These are phyloP conservation scores for Strobilomyces dryophilus DNA, from an alignment of 768 basidiomycete genomes.

Conservation along the genomic window DNA sequence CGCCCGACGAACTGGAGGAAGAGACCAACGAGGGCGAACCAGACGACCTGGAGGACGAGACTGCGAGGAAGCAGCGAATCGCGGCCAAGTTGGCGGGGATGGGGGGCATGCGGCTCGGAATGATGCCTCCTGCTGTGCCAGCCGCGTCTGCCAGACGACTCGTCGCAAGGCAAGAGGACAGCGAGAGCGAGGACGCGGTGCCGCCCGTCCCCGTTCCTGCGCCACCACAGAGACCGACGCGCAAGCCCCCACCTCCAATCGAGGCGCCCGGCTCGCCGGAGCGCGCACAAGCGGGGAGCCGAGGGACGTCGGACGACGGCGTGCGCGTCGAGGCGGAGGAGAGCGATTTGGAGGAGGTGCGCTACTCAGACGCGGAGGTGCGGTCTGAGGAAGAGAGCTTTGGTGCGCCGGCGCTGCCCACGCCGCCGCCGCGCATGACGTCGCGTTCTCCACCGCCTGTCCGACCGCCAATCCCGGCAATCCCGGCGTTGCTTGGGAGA, in stretches of 20 bases:
- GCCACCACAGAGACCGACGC: conserved; percentile 27
- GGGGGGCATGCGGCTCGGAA: conserved; percentile 57
- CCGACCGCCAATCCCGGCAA: conserved; percentile 36
- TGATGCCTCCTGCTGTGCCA: conserved; percentile 37
- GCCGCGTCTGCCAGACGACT: conserved; percentile 14
- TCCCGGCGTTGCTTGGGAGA: conserved; percentile 32
- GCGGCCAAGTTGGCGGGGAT: conserved; percentile 50
- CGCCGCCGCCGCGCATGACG: conserved; percentile 44
- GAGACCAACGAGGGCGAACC: conserved; percentile 19
- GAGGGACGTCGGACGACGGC: conserved; percentile 50
- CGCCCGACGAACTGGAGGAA: conserved; percentile 21
- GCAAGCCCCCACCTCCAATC: conserved; percentile 30
- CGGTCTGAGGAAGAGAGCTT: conserved; percentile 36
- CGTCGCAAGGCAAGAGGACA: conserved; percentile 23
- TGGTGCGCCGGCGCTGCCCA: conserved; percentile 41
- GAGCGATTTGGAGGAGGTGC: conserved; percentile 67
- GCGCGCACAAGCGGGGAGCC: conserved; percentile 34
- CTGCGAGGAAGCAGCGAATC: conserved; percentile 50
- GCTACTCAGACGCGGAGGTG: conserved; percentile 46
- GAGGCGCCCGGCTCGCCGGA: conserved; percentile 3
- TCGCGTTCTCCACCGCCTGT: conserved; percentile 31
- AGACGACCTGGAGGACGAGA: conserved; percentile 60
- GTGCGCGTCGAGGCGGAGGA: conserved; percentile 67
- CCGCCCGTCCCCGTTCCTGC: conserved; percentile 31
- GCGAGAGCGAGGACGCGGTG: conserved; percentile 25